Percentiles rank a stretch among this genome's conserved stretches.
These are phyloP conservation scores for Myriosclerotinia curreyana DNA, from an alignment of 2,329 filamentous ascomycete species.

Conservation along the genomic window DNA sequence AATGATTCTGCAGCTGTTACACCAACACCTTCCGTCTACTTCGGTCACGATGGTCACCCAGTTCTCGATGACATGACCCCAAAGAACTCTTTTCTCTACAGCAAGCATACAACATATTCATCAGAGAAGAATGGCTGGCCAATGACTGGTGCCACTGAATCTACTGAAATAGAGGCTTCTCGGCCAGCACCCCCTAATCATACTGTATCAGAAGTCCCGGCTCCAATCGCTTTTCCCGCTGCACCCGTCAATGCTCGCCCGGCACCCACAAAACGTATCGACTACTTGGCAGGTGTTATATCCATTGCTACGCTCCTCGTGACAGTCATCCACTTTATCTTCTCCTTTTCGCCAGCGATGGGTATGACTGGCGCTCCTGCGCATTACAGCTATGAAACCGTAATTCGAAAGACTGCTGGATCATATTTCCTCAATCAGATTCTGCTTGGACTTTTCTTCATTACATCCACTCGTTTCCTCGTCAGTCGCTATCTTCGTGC, in stretches of 20 bases:
- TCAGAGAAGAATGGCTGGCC: neutral
- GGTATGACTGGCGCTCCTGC: constrained; percentile 40
- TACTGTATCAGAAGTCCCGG: constrained; percentile 9
- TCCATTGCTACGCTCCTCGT: constrained; percentile 46
- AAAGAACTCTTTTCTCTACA: neutral
- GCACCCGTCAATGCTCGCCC: constrained; percentile 8
- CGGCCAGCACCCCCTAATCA: neutral
- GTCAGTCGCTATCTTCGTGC: constrained; percentile 44
- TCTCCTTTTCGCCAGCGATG: constrained; percentile 44
- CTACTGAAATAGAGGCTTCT: neutral
- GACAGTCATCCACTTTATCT: constrained; percentile 45
- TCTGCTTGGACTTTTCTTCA: constrained; percentile 51
- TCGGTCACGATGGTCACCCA: neutral
- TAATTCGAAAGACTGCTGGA: constrained; percentile 43
- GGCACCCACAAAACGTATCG: constrained; percentile 39
- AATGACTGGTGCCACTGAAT: neutral
- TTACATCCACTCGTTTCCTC: constrained; percentile 48
- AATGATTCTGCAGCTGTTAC: neutral
- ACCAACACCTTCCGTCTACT: neutral
- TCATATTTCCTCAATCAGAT: constrained; percentile 47
- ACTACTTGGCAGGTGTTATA: constrained; percentile 48
- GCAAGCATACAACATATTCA: neutral
- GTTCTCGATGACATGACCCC: neutral
- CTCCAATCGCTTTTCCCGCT: constrained; percentile 2
- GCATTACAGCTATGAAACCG: constrained; percentile 43